These are phyloP conservation scores for Cylindrotheca closterium DNA, from an alignment of 108 stramenopile genomes.

Conservation along the genomic window DNA sequence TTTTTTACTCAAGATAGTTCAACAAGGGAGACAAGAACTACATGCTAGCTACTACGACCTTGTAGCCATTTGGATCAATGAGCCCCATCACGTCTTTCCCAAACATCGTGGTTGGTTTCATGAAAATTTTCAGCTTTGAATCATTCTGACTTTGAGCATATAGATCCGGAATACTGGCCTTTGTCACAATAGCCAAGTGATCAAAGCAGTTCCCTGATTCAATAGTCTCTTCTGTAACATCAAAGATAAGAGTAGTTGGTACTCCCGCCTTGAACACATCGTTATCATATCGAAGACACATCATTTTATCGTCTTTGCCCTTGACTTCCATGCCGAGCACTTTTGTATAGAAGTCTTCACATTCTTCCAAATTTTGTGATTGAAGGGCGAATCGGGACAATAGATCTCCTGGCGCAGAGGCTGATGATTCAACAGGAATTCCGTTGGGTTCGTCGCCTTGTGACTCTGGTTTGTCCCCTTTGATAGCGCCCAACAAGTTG, in stretches of 20 bases:
- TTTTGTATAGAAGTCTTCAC: conserved; percentile 26
- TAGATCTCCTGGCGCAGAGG: conserved; percentile 41
- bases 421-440: conserved; percentile 25
- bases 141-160: background rate
- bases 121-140: conserved; percentile 16
- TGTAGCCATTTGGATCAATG: conserved; percentile 46
- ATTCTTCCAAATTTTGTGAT: conserved; percentile 19
- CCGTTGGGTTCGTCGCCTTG: conserved; percentile 33
- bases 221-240: background rate
- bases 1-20: no score
- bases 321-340: conserved; percentile 33
- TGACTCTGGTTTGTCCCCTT: conserved; percentile 9
- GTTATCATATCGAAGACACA: conserved; percentile 39
- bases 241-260: conserved; percentile 39
- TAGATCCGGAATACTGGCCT: conserved; percentile 7
- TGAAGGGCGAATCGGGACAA: conserved; percentile 27
- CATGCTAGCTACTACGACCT: conserved; percentile 20
- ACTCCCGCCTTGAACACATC: conserved; percentile 21
- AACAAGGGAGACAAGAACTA: no score
- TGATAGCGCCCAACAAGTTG: conserved; percentile 14
- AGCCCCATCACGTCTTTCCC: conserved; percentile 29
- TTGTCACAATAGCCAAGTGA: conserved; percentile 36
- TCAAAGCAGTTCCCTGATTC: conserved; percentile 36
- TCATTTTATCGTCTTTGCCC: conserved; percentile 23
- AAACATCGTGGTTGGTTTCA: conserved; percentile 46